Percentiles rank a stretch among this genome's conserved stretches.
phyloP scores from a whole-genome alignment of 331 rosid species.

The Pyrus hybrid region DNA sequence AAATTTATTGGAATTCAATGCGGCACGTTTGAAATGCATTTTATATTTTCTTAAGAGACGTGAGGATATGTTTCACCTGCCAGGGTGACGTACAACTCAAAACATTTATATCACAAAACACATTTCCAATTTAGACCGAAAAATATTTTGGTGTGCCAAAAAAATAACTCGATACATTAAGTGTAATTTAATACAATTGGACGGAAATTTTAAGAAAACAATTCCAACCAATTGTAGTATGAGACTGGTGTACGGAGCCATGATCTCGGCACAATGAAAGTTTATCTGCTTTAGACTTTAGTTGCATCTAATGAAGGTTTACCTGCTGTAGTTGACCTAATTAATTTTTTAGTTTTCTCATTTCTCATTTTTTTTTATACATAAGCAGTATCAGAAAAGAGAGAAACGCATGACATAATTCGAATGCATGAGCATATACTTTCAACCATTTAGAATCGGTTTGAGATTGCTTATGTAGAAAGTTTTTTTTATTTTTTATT shows the following conservation, averaged over 20 bases:
- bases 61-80: conserved; percentile 16
- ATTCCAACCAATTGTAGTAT: no score
- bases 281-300: not conserved
- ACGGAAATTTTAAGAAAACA: no score
- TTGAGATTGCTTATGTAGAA: not conserved
- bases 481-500: no score
- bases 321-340: conserved; percentile 25
- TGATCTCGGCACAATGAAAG: no score
- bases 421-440: not conserved
- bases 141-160: no score
- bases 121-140: not conserved
- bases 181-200: no score
- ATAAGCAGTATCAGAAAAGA: no score
- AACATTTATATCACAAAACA: conserved; percentile 17
- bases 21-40: conserved; percentile 26
- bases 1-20: not conserved
- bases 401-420: no score
- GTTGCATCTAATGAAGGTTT: conserved; percentile 24
- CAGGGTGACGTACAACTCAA: conserved; percentile 19
- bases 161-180: no score
- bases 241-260: no score
- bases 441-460: not conserved
- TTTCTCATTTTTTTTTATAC: no score
- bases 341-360: conserved; percentile 1
- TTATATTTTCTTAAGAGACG: not conserved